phyloP scores from a whole-genome alignment of 2,329 filamentous ascomycete species.

The Neurospora sp. region DNA sequence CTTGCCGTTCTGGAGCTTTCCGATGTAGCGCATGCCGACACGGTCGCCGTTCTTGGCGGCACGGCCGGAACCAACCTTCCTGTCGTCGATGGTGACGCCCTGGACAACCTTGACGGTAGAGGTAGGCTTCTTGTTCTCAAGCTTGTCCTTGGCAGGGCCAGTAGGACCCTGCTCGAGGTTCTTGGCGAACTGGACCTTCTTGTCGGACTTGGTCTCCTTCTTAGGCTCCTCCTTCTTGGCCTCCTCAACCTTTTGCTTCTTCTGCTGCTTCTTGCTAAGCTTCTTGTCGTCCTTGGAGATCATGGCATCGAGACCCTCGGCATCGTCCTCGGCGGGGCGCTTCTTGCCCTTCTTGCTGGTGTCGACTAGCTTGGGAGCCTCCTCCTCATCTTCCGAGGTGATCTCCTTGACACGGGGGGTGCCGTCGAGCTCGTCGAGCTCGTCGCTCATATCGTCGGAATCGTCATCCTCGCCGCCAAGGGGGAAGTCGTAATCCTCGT shows the following conservation, averaged over 20 bases:
- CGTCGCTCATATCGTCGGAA: constrained; percentile 61
- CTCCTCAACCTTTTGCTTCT: constrained; percentile 77
- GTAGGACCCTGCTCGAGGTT: constrained; percentile 96
- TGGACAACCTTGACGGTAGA: constrained; percentile 69
- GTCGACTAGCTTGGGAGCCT: constrained; percentile 50
- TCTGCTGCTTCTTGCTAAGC: constrained; percentile 90
- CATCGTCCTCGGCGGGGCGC: constrained; percentile 67
- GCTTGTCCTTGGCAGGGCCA: constrained; percentile 41
- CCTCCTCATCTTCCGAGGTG: constrained; percentile 70
- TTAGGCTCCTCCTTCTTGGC: constrained; percentile 42
- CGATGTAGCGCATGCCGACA: constrained; percentile 94
- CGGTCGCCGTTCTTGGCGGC: constrained; percentile 83
- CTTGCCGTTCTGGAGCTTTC: constrained; percentile 90
- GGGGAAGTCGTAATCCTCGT: constrained; percentile 71
- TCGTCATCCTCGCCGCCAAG: constrained; percentile 66
- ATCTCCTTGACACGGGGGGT: constrained; percentile 71
- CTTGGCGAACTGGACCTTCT: constrained; percentile 99
- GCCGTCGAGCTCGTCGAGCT: constrained; percentile 67
- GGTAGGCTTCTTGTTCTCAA: constrained; percentile 36
- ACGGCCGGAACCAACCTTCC: constrained; percentile 78
- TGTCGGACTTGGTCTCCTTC: constrained; percentile 53
- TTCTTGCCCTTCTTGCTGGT: constrained; percentile 70
- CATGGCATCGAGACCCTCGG: constrained; percentile 67
- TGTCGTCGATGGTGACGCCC: constrained; percentile 90
- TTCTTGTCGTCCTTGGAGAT: constrained; percentile 74